A percentile compares a stretch with the other conserved stretches of the same genome.
phyloP scores from a whole-genome alignment of 2,329 filamentous ascomycete genomes.

The Venturia aucupariae region DNA sequence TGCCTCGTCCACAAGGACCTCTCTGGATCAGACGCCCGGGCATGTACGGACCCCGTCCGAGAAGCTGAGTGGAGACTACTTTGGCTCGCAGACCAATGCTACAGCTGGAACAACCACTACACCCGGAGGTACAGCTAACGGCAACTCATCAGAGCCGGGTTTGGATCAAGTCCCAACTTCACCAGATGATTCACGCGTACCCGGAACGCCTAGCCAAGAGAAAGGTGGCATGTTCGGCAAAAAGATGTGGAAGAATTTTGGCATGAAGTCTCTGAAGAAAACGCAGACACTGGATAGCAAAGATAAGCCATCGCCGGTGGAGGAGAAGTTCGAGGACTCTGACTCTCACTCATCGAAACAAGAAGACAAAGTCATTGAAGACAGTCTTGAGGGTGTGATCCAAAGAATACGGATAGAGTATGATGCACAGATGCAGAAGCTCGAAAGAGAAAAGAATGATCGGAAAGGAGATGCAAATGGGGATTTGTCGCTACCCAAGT shows the following conservation, averaged over 20 bases:
- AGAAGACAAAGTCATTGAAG: slow-evolving; percentile 59
- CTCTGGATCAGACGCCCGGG: background rate
- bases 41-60: slow-evolving; percentile 1
- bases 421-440: slow-evolving; percentile 53
- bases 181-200: slow-evolving; percentile 3
- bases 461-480: background rate
- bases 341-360: slow-evolving; percentile 49
- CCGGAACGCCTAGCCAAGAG: slow-evolving; percentile 35
- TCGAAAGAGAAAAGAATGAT: background rate
- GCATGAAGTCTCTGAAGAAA: slow-evolving; percentile 73
- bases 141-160: slow-evolving; percentile 38
- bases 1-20: background rate
- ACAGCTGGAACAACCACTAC: slow-evolving; percentile 16
- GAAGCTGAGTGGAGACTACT: background rate
- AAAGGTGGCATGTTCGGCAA: slow-evolving; percentile 29
- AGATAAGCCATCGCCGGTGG: slow-evolving; percentile 54
- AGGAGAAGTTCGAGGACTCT: slow-evolving; percentile 61
- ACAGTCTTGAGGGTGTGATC: slow-evolving; percentile 63
- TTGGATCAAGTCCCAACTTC: slow-evolving; percentile 22
- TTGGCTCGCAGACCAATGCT: background rate
- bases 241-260: slow-evolving; percentile 65
- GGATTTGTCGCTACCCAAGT: slow-evolving; percentile 23
- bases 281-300: slow-evolving; percentile 55
- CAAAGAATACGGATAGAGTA: slow-evolving; percentile 67
- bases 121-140: slow-evolving; percentile 39